Conservation (phyloP, 495 filamentous ascomycete genomes). For the Tuber microsphaerosporum region DNA sequence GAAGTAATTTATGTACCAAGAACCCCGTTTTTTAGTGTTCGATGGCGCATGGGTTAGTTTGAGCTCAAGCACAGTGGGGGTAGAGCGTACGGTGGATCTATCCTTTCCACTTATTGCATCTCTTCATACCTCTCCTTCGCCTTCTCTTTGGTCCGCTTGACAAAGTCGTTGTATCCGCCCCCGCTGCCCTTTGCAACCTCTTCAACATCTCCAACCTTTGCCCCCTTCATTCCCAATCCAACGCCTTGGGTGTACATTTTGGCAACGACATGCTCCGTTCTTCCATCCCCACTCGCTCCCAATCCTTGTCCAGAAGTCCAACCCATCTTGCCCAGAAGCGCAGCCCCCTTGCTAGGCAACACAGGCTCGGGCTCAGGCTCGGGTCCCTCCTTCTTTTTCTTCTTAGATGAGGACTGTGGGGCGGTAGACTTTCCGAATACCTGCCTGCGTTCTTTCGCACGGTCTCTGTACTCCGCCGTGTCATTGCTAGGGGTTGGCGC, state of each 20-base stretch:
- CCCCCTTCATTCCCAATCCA: conserved; percentile 74
- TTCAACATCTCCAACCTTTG: conserved; percentile 73
- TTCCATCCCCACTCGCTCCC: conserved; percentile 70
- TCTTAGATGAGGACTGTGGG: conserved; percentile 46
- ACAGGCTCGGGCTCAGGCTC: conserved; percentile 42
- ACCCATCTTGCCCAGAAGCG: conserved; percentile 83
- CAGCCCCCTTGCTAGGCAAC: conserved; percentile 67
- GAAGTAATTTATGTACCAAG: too few relatives aligned
- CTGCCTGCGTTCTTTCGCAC: conserved; percentile 71
- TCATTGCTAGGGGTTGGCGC: conserved; percentile 36
- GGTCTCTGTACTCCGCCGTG: conserved; percentile 62
- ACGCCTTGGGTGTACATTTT: conserved; percentile 77
- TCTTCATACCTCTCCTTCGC: conserved; percentile 71
- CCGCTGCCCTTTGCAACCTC: conserved; percentile 71
- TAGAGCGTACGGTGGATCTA: background rate
- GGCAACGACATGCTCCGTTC: conserved; percentile 67
- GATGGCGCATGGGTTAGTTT: too few relatives aligned
- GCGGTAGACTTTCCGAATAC: conserved; percentile 63
- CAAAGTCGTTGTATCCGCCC: conserved; percentile 63
- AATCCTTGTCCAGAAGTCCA: conserved; percentile 75
- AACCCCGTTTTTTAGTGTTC: too few relatives aligned
- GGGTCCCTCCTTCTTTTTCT: conserved; percentile 40
- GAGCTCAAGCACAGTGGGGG: background rate
- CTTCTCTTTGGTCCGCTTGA: conserved; percentile 69
- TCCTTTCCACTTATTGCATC: conserved; percentile 44